Percentiles rank a stretch among this genome's conserved stretches.
phyloP scores from a whole-genome alignment of 225 moss, liverwort and hornwort genomes.

The Polytrichum formosum region DNA sequence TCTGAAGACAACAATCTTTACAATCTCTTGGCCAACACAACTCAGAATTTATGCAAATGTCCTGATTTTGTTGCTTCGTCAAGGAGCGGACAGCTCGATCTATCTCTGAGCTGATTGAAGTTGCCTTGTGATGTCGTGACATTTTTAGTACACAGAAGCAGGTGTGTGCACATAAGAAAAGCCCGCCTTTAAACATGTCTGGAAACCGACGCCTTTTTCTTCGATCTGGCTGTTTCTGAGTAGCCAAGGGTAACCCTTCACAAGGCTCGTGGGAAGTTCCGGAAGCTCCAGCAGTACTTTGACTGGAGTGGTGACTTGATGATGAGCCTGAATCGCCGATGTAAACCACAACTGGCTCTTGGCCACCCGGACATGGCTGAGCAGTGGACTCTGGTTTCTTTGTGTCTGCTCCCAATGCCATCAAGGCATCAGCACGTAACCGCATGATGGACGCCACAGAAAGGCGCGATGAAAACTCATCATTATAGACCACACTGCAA shows the following conservation, averaged over 20 bases:
- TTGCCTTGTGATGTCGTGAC: slow-evolving; percentile 59
- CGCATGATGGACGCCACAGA: slow-evolving; percentile 85
- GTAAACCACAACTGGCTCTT: slow-evolving; percentile 6
- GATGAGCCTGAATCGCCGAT: slow-evolving; percentile 16
- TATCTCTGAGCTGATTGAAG: slow-evolving; percentile 33
- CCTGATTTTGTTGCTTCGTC: slow-evolving; percentile 4
- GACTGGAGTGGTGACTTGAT: slow-evolving; percentile 1
- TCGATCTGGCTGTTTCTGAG: slow-evolving; percentile 31
- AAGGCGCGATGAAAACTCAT: slow-evolving; percentile 86
- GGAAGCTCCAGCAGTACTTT: neutral
- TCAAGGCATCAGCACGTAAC: slow-evolving; percentile 60
- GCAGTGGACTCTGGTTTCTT: slow-evolving; percentile 32
- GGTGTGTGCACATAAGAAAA: slow-evolving; percentile 75
- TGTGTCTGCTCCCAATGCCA: slow-evolving; percentile 48
- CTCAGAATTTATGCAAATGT: neutral
- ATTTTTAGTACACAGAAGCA: slow-evolving; percentile 75
- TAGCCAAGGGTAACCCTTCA: slow-evolving; percentile 2
- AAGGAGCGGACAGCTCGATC: slow-evolving; percentile 16
- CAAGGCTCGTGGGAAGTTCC: neutral
- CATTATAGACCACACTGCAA: slow-evolving; percentile 83
- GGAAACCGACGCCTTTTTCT: slow-evolving; percentile 38
- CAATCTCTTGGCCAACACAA: no score
- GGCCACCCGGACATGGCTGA: slow-evolving; percentile 15
- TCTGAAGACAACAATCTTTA: no score
- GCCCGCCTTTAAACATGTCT: slow-evolving; percentile 71